Conservation (phyloP, 208 protist species). For the Crithidia sp. region DNA sequence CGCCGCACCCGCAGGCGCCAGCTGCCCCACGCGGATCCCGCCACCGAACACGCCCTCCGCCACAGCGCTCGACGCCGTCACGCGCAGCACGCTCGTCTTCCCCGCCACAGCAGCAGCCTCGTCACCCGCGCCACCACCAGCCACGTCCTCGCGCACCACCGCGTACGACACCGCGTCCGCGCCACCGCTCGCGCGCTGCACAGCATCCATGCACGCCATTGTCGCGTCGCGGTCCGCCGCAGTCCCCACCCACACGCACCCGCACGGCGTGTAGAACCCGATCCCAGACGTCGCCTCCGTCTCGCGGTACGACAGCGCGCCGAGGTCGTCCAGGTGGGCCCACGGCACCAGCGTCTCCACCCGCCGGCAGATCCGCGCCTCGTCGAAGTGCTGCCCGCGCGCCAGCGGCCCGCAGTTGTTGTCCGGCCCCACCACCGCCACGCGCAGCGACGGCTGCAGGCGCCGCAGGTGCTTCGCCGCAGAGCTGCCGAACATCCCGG, state of each 20-base stretch:
- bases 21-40: slow-evolving; percentile 17
- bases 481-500: slow-evolving; percentile 34
- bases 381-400: slow-evolving; percentile 40
- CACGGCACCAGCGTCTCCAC: slow-evolving; percentile 22
- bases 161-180: slow-evolving; percentile 2
- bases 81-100: slow-evolving; percentile 22
- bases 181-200: slow-evolving; percentile 8
- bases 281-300: slow-evolving; percentile 29
- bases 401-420: slow-evolving; percentile 22
- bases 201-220: slow-evolving; percentile 12
- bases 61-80: slow-evolving; percentile 10
- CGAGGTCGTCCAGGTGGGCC: slow-evolving; percentile 28
- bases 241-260: slow-evolving; percentile 22
- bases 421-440: slow-evolving; percentile 23
- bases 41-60: slow-evolving; percentile 24
- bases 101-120: slow-evolving; percentile 13
- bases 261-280: slow-evolving; percentile 28
- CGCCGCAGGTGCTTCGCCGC: slow-evolving; percentile 28
- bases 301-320: slow-evolving; percentile 16
- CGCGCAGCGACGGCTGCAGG: slow-evolving; percentile 15
- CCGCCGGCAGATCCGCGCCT: slow-evolving; percentile 32
- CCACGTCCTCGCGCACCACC: slow-evolving; percentile 16
- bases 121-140: not conserved
- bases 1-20: slow-evolving; percentile 8
- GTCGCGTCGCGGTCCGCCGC: slow-evolving; percentile 7